These are phyloP conservation scores for Huiozyma sinensis DNA, from an alignment of 805 yeast genomes.

Conservation along the genomic window DNA sequence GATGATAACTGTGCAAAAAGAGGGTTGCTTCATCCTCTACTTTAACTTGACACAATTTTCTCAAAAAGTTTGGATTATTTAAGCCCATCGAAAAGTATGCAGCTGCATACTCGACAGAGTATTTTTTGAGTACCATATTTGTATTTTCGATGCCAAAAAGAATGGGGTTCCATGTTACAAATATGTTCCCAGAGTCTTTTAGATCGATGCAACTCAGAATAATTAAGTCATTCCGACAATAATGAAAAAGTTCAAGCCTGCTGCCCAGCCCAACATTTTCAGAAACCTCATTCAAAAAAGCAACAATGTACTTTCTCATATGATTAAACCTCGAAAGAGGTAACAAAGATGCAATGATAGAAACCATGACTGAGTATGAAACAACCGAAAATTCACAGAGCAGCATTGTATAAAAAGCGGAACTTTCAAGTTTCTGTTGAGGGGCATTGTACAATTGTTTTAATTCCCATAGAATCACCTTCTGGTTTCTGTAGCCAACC, in stretches of 20 bases:
- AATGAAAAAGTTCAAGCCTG: slow-evolving; percentile 11
- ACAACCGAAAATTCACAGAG: slow-evolving; percentile 11
- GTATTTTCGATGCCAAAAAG: slow-evolving; percentile 14
- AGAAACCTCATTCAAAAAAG: slow-evolving; percentile 6
- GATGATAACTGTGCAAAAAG: slow-evolving; percentile 8
- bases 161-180: slow-evolving; percentile 9
- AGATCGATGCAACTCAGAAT: neutral
- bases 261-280: neutral
- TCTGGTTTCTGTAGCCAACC: slow-evolving; percentile 20
- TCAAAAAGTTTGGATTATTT: neutral
- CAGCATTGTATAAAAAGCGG: slow-evolving; percentile 18
- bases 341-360: slow-evolving; percentile 10
- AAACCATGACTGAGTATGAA: slow-evolving; percentile 16
- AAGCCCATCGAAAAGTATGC: slow-evolving; percentile 10
- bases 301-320: slow-evolving; percentile 12
- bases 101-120: slow-evolving; percentile 12
- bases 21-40: slow-evolving; percentile 6
- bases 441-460: slow-evolving; percentile 14
- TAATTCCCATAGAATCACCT: slow-evolving; percentile 22
- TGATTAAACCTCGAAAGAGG: slow-evolving; percentile 6
- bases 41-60: neutral
- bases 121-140: slow-evolving; percentile 7
- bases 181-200: too few species aligned
- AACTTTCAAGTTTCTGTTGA: slow-evolving; percentile 18
- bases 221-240: slow-evolving; percentile 17